Percentiles rank a stretch among this genome's conserved stretches.
Conservation (phyloP, 768 basidiomycete species). For the Fomitopsis pulvina region DNA sequence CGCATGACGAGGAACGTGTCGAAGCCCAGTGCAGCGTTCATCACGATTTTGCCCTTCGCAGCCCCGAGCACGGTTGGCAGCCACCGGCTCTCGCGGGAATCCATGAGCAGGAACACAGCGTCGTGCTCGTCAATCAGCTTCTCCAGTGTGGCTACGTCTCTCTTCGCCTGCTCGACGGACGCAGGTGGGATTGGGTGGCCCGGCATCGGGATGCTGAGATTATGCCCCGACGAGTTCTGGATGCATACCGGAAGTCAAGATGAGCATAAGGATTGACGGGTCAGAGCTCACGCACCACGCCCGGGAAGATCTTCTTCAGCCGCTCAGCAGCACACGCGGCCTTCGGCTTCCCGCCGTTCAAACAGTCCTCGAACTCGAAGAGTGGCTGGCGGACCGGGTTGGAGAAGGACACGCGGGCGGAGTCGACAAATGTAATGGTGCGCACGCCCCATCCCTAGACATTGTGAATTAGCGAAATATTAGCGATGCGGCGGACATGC, state of each 20-base stretch:
- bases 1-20: slow-evolving; percentile 97
- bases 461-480: not conserved
- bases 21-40: slow-evolving; percentile 94
- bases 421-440: slow-evolving; percentile 90
- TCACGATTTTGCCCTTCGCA: slow-evolving; percentile 84
- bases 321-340: slow-evolving; percentile 84
- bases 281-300: slow-evolving; percentile 55
- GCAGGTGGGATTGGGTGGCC: slow-evolving; percentile 82
- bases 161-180: slow-evolving; percentile 47
- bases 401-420: slow-evolving; percentile 87
- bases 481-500: not conserved
- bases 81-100: slow-evolving; percentile 97
- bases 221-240: slow-evolving; percentile 77
- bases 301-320: slow-evolving; percentile 87
- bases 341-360: slow-evolving; percentile 90
- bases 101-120: slow-evolving; percentile 91
- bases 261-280: not conserved
- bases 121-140: slow-evolving; percentile 80
- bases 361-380: slow-evolving; percentile 91
- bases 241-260: not conserved
- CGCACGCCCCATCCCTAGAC: slow-evolving; percentile 91
- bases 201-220: slow-evolving; percentile 91
- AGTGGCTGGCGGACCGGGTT: slow-evolving; percentile 97
- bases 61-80: slow-evolving; percentile 86
- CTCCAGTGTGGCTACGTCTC: slow-evolving; percentile 71